Percentiles rank a stretch among this genome's conserved stretches.
These are phyloP conservation scores for Huntiella omanensis DNA, from an alignment of 2,329 filamentous ascomycete genomes.

Conservation along the genomic window DNA sequence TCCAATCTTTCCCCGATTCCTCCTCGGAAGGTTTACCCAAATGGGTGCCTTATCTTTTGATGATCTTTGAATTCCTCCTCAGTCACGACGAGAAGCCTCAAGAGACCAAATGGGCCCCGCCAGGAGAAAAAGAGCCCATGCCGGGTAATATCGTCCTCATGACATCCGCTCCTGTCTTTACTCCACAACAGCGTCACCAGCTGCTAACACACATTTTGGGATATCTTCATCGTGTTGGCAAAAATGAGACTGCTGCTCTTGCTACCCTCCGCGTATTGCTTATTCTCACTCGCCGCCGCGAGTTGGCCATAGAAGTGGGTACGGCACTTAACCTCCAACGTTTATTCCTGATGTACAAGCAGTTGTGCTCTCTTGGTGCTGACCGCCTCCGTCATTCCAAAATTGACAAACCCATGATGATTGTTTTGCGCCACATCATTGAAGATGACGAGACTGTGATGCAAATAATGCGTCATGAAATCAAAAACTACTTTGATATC, in stretches of 20 bases:
- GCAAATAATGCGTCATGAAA: conserved; percentile 82
- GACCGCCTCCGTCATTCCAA: conserved; percentile 44
- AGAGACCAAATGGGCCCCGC: conserved; percentile 49
- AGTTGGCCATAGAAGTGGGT: conserved; percentile 55
- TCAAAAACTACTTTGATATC: conserved; percentile 56
- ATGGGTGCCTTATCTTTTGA: conserved; percentile 78
- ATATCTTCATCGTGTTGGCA: conserved; percentile 68
- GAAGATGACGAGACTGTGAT: conserved; percentile 85
- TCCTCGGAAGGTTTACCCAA: conserved; percentile 63
- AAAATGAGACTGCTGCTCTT: conserved; percentile 68
- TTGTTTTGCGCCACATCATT: conserved; percentile 77
- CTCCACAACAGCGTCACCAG: conserved; percentile 35
- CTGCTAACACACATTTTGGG: conserved; percentile 66
- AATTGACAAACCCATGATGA: conserved; percentile 48
- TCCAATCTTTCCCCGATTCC: conserved; percentile 49
- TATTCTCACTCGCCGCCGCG: conserved; percentile 64
- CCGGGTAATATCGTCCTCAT: conserved; percentile 15
- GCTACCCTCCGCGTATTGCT: conserved; percentile 70
- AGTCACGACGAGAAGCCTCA: conserved; percentile 70
- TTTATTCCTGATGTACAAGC: conserved; percentile 88
- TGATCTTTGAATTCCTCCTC: conserved; percentile 81
- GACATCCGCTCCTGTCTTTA: conserved; percentile 22
- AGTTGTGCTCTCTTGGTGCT: conserved; percentile 63
- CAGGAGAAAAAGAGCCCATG: conserved; percentile 28
- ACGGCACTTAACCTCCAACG: conserved; percentile 80